Conservation (phyloP, 371 early-diverging fungal species). For the Mortierella sp. region DNA sequence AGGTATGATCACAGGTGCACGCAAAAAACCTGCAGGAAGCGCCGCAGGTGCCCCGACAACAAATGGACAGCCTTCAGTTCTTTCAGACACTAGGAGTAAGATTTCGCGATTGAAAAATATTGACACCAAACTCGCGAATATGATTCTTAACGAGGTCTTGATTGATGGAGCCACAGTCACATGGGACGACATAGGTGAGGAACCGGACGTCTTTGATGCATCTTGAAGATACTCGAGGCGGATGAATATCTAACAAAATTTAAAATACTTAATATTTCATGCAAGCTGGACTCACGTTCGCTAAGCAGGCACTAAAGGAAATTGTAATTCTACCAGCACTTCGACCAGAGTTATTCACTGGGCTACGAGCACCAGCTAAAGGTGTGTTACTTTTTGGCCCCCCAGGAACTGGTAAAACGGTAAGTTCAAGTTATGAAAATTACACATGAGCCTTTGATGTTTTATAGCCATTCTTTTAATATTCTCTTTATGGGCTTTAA, state of each 20-base stretch:
- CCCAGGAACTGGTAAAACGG: constrained; percentile 77
- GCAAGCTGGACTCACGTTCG: constrained; percentile 79
- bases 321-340: constrained; percentile 82
- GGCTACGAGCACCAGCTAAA: constrained; percentile 78
- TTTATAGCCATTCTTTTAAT: background rate
- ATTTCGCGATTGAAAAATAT: constrained; percentile 58
- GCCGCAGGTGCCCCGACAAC: constrained; percentile 1
- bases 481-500: background rate
- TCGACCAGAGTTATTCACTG: constrained; percentile 85
- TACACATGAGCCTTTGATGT: background rate
- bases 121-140: constrained; percentile 67
- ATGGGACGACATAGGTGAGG: constrained; percentile 72
- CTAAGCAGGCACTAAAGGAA: constrained; percentile 82
- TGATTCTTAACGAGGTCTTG: constrained; percentile 73
- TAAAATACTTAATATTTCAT: background rate
- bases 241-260: too few species aligned
- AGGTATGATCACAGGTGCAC: constrained; percentile 49
- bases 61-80: constrained; percentile 21
- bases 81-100: constrained; percentile 47
- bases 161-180: constrained; percentile 63
- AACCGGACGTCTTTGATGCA: background rate
- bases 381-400: constrained; percentile 75
- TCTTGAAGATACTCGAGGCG: background rate
- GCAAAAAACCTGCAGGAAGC: constrained; percentile 29
- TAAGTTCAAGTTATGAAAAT: constrained; percentile 19